Percentiles rank a stretch among this genome's conserved stretches.
These are phyloP conservation scores for Trametes sp. DNA, from an alignment of 1,284 basidiomycete species.

Conservation along the genomic window DNA sequence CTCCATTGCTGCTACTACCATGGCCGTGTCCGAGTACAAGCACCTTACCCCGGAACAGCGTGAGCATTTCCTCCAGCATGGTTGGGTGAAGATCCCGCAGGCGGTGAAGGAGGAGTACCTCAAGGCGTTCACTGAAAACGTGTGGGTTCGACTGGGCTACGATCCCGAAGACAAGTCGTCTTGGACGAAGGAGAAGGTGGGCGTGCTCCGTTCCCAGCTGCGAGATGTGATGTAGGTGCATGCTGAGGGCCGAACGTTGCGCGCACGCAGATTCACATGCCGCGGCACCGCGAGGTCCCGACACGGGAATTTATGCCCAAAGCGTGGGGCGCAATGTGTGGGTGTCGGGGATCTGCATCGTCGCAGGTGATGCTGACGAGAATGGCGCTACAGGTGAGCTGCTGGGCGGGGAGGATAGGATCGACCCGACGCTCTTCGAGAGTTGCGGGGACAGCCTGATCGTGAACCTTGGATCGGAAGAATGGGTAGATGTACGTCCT, in stretches of 20 bases:
- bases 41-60: conserved; percentile 41
- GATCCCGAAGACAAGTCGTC: conserved; percentile 44
- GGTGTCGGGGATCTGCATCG: neutral
- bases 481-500: conserved; percentile 39
- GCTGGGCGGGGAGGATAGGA: conserved; percentile 45
- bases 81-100: conserved; percentile 44
- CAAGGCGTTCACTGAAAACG: conserved; percentile 41
- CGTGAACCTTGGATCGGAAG: conserved; percentile 44
- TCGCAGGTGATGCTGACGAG: neutral
- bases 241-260: too few species aligned
- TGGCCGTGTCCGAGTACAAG: conserved; percentile 37
- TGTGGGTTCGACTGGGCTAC: conserved; percentile 47
- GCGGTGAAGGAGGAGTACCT: conserved; percentile 43
- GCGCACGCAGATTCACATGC: conserved; percentile 47
- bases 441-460: conserved; percentile 46
- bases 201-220: neutral
- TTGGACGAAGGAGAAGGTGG: conserved; percentile 44
- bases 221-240: too few species aligned
- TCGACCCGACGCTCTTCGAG: conserved; percentile 42
- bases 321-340: conserved; percentile 47
- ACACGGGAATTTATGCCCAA: conserved; percentile 44
- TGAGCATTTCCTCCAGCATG: conserved; percentile 46
- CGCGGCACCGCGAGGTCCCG: conserved; percentile 43
- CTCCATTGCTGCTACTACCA: neutral
- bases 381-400: conserved; percentile 37